Base-by-base conservation (phyloP, 2,329 filamentous ascomycete species). In the Paraphaeosphaeria minitans region DNA sequence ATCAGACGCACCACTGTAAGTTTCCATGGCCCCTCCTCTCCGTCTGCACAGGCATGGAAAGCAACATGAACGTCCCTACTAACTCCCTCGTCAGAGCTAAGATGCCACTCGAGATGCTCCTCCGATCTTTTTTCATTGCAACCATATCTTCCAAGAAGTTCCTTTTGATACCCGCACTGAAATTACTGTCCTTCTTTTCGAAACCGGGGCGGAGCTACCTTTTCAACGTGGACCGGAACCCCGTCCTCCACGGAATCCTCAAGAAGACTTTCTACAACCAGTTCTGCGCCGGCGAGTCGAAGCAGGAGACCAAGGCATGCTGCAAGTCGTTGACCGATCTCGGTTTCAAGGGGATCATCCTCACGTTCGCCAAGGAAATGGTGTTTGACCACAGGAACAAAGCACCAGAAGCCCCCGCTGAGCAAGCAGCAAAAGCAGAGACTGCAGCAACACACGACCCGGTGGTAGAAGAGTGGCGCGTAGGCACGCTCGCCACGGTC, bases 231-330 rank as follows among this genome's bases (percentile, higher is more conserved):
- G 91, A 96, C 69, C 82, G 80, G 51, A 96, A 96, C 71, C 86
- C 86, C 0, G 46, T 94, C 1, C 82, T 96, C n/a, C 86, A 87
- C 45, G 85, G 81, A 55, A 72, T 92, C 43, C 80, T 97, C 54
- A 92, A 92, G 72, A 85, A 88, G 71, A 95, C 91, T 0, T 91
- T 97, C 66, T 97, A 97, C 77, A 87, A 88, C 42, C 93, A 97
- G 70, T 97, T 96, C 74, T 97, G 93, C 75, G 92, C 92, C 0
- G 93, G 93, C 42, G 90, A 92, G 75, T 90, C 86, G 46, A 81
- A 84, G 0, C 65, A 74, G 3, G 90, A 96, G 75, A 89, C 96
- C 4, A 81, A 81, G 51, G 78, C 75, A 41, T 74, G 71, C 29
- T 93, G 89, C 0, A 85, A 92, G 39, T 72, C 82, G 1, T 79